Percentiles rank a stretch among this genome's conserved stretches.
These are phyloP conservation scores for Solanum chiquidenum DNA, from an alignment of 257 asterid species.

Conservation along the genomic window DNA sequence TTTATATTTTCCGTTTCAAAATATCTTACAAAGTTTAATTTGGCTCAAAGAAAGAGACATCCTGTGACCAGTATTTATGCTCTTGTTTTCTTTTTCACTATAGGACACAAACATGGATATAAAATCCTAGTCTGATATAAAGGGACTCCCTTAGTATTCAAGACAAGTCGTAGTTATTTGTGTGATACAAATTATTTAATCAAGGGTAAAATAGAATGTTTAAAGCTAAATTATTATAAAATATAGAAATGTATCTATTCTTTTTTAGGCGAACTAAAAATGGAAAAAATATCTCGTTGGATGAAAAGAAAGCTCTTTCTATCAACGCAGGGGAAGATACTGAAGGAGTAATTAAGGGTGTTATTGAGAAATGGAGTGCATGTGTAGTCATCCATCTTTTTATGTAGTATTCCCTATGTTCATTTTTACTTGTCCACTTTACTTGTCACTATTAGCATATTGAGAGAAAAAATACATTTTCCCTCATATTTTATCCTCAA, in stretches of 20 bases:
- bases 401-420: too few species aligned
- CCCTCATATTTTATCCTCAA: too few species aligned
- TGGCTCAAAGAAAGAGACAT: neutral
- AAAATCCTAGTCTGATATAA: too few species aligned
- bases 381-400: too few species aligned
- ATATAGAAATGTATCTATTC: neutral
- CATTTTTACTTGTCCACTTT: too few species aligned
- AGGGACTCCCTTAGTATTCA: neutral
- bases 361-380: neutral
- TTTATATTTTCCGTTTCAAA: too few species aligned
- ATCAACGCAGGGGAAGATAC: too few species aligned
- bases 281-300: neutral
- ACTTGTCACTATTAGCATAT: too few species aligned
- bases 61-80: neutral
- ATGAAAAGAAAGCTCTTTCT: too few species aligned
- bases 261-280: neutral
- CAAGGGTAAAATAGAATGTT: neutral
- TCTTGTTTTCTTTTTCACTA: neutral
- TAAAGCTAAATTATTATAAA: neutral
- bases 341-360: neutral
- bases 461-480: too few species aligned
- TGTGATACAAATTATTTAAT: neutral
- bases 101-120: neutral
- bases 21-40: neutral
- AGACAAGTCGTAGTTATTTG: neutral